phyloP scores from a whole-genome alignment of 1,139 yeast species.

The Taphrina sp. region DNA sequence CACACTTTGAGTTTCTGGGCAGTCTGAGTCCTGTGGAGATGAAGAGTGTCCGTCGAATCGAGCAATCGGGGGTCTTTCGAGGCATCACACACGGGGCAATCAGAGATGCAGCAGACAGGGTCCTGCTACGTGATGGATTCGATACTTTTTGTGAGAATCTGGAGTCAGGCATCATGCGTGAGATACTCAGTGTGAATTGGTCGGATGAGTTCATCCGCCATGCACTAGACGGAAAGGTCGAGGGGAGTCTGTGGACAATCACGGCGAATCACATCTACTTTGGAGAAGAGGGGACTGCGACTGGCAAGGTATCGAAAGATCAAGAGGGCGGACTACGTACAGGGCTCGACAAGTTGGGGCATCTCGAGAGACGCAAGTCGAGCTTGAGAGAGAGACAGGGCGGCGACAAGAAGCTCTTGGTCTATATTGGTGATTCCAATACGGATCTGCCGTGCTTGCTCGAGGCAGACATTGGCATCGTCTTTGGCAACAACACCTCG shows the following conservation, averaged over 20 bases:
- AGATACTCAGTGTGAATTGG: conserved; percentile 30
- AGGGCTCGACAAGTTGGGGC: conserved; percentile 20
- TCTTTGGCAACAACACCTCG: conserved; percentile 19
- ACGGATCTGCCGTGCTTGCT: conserved; percentile 29
- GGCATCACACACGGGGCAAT: conserved; percentile 17
- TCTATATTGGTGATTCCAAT: conserved; percentile 30
- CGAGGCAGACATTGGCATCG: conserved; percentile 28
- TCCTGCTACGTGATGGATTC: conserved; percentile 8
- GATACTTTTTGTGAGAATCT: neutral
- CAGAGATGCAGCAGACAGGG: neutral
- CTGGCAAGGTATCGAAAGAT: conserved; percentile 26
- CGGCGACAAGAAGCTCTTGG: conserved; percentile 4
- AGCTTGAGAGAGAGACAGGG: neutral
- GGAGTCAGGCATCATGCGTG: neutral
- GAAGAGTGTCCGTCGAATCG: conserved; percentile 14
- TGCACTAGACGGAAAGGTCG: neutral
- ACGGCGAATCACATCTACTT: conserved; percentile 20
- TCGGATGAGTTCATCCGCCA: conserved; percentile 7
- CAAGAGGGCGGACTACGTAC: conserved; percentile 17
- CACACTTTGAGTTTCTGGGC: conserved; percentile 12
- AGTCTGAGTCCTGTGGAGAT: conserved; percentile 8
- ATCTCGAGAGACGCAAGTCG: neutral
- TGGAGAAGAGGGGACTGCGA: conserved; percentile 9
- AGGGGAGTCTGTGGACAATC: neutral
- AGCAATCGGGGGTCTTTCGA: conserved; percentile 10